Percentiles rank a stretch among this genome's conserved stretches.
phyloP scores from a whole-genome alignment of 805 yeast genomes.

The Kazachstania psychrophila region DNA sequence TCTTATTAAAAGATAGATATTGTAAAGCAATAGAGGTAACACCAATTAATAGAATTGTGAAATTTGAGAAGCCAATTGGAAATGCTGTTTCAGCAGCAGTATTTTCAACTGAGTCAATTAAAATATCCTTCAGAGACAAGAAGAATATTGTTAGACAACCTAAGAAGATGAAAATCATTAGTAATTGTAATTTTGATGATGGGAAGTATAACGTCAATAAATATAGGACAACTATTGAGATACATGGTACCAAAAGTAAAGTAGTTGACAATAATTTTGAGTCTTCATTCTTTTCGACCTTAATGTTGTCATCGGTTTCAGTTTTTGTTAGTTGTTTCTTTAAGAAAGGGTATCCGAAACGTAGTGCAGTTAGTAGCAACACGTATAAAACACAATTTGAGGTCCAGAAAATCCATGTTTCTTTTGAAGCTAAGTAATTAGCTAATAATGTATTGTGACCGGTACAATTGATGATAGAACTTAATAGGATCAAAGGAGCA shows the following conservation, averaged over 20 bases:
- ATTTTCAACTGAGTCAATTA: slow-evolving; percentile 4
- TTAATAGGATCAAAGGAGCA: slow-evolving; percentile 1
- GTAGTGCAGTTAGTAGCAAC: neutral
- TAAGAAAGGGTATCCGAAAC: slow-evolving; percentile 1
- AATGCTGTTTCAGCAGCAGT: neutral
- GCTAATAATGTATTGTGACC: neutral
- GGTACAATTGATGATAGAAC: neutral
- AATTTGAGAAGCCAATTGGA: slow-evolving; percentile 12
- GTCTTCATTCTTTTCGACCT: neutral
- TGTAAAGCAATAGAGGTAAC: slow-evolving; percentile 29
- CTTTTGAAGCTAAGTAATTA: neutral
- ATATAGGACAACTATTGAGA: slow-evolving; percentile 1
- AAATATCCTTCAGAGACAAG: slow-evolving; percentile 21
- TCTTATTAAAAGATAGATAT: slow-evolving; percentile 27
- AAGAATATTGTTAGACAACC: slow-evolving; percentile 24
- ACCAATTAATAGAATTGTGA: slow-evolving; percentile 22
- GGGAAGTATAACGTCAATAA: neutral
- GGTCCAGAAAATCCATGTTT: neutral
- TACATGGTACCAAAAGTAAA: neutral
- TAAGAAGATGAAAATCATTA: slow-evolving; percentile 26
- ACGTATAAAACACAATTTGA: neutral
- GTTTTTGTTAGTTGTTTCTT: neutral
- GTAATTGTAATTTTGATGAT: slow-evolving; percentile 12
- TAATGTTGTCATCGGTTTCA: neutral
- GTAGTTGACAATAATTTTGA: neutral